phyloP scores from a whole-genome alignment of 2,329 filamentous ascomycete species.

The Huntiella omanensis region DNA sequence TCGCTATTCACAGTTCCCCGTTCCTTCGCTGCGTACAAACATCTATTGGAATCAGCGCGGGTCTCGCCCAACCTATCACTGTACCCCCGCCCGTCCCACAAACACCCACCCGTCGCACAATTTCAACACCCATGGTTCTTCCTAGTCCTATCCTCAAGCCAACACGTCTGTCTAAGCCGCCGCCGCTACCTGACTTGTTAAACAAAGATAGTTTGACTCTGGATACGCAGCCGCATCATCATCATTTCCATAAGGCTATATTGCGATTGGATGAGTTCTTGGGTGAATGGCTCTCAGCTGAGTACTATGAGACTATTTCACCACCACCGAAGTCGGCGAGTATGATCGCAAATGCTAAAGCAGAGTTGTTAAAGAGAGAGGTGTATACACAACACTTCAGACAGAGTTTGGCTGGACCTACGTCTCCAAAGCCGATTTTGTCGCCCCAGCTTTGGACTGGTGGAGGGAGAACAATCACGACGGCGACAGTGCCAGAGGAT shows the following conservation, averaged over 20 bases:
- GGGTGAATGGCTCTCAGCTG: slow-evolving; percentile 84
- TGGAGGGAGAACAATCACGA: slow-evolving; percentile 1
- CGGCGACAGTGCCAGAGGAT: slow-evolving; percentile 7
- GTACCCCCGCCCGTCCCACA: slow-evolving; percentile 15
- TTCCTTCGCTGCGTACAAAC: slow-evolving; percentile 66
- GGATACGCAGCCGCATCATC: slow-evolving; percentile 9
- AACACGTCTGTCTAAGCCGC: slow-evolving; percentile 3
- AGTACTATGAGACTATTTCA: slow-evolving; percentile 85
- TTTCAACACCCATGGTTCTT: slow-evolving; percentile 6
- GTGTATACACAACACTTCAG: slow-evolving; percentile 36
- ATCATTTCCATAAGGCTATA: slow-evolving; percentile 33
- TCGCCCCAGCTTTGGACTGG: slow-evolving; percentile 10
- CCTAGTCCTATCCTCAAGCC: slow-evolving; percentile 11
- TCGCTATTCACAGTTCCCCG: slow-evolving; percentile 84
- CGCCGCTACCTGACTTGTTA: neutral
- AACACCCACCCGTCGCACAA: neutral
- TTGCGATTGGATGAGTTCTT: slow-evolving; percentile 81
- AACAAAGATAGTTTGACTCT: neutral
- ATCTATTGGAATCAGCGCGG: slow-evolving; percentile 43
- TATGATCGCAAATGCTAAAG: slow-evolving; percentile 80
- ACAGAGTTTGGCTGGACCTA: slow-evolving; percentile 10
- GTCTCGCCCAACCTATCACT: slow-evolving; percentile 38
- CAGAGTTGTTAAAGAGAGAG: slow-evolving; percentile 60
- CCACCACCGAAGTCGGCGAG: slow-evolving; percentile 69
- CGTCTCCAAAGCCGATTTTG: slow-evolving; percentile 2